Evolutionary conservation across 2,329 filamentous ascomycete genomes (phyloP).

Genomic region (Parafenestella ontariensis): DNA sequence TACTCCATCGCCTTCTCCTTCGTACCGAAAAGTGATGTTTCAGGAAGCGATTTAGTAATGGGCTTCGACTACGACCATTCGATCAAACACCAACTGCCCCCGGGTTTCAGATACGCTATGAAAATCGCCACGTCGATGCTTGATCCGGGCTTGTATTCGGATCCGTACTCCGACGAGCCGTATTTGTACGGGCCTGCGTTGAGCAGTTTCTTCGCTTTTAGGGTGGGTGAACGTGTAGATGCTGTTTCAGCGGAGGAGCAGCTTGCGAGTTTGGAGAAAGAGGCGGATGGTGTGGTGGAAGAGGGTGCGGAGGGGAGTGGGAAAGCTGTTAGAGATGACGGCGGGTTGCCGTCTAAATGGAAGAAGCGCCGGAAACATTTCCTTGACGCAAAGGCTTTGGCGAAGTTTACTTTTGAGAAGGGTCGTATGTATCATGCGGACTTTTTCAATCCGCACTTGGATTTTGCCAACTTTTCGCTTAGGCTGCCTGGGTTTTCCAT

Average conservation of each 20-base stretch:
- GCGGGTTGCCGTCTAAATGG: constrained; percentile 47
- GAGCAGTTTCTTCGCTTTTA: constrained; percentile 43
- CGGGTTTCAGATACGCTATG: constrained; percentile 46
- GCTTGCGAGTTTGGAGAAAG: constrained; percentile 23
- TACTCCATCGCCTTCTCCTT: constrained; percentile 49
- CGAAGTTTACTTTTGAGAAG: constrained; percentile 52
- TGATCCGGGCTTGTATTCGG: constrained; percentile 46
- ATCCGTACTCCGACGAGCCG: constrained; percentile 47
- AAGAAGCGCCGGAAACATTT: constrained; percentile 57
- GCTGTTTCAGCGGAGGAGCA: constrained; percentile 31
- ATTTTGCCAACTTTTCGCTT: constrained; percentile 55
- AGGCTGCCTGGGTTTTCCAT: constrained; percentile 56
- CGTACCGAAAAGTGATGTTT: constrained; percentile 41
- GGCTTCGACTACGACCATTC: constrained; percentile 49
- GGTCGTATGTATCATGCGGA: constrained; percentile 55
- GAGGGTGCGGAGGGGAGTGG: constrained; percentile 52
- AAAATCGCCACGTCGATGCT: constrained; percentile 46
- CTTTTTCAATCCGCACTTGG: constrained; percentile 58
- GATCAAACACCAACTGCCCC: constrained; percentile 46
- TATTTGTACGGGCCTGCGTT: constrained; percentile 49
- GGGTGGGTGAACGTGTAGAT: constrained; percentile 36
- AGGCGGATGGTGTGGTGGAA: constrained; percentile 44
- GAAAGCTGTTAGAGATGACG: constrained; percentile 31
- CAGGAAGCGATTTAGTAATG: constrained; percentile 40
- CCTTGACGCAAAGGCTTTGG: constrained; percentile 43